Evolutionary conservation across 148 eudicot genomes (phyloP), one percentile per base, ranked within the genome.

Genomic region (Diospyros kaki): DNA sequence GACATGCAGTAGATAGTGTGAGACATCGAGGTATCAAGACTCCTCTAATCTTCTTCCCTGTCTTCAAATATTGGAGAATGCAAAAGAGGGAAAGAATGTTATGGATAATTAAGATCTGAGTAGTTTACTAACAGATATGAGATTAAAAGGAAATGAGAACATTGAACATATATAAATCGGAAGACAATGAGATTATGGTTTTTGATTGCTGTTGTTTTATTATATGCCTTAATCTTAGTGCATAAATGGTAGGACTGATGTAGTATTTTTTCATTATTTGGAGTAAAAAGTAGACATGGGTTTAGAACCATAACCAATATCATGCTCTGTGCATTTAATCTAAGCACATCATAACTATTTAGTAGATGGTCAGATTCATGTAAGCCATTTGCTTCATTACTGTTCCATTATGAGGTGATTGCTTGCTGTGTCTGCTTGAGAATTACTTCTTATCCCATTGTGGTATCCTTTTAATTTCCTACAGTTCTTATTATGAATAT

Each of bases 321-420:
- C 12, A 18, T 1, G 10, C 52, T 42, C 15, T 7, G 51, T 44
- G 68, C 9, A 43, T 65, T 65, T 15, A 65, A 65, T 42, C 18
- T 13, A 64, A 2, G 38, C 15, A n/a, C 8, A 13, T 5, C 5
- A 2, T 43, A 18, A 65, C 68, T 65, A 28, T 65, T 15, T 44
- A 43, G 42, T n/a, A 44, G 51, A 43, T 65, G 68, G 51, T 65
- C 68, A 65, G 48, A 64, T 42, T 65, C 51, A 65, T 65, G 50
- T 44, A 28, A 42, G 14, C 51, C 52, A 65, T 65, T 28, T 28
- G 28, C 28, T 9, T 65, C 14, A 41, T 14, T 65, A 65, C 52
- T 6, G 68, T 64, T 64, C 68, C 50, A 64, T n/a, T 42, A 5
- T 64, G 48, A 48, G 42, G 50, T 64, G 28, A n/a, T 17, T 44